These are phyloP conservation scores for Aplosporella prunicola DNA, from an alignment of 2,329 filamentous ascomycete species.

Conservation along the genomic window DNA sequence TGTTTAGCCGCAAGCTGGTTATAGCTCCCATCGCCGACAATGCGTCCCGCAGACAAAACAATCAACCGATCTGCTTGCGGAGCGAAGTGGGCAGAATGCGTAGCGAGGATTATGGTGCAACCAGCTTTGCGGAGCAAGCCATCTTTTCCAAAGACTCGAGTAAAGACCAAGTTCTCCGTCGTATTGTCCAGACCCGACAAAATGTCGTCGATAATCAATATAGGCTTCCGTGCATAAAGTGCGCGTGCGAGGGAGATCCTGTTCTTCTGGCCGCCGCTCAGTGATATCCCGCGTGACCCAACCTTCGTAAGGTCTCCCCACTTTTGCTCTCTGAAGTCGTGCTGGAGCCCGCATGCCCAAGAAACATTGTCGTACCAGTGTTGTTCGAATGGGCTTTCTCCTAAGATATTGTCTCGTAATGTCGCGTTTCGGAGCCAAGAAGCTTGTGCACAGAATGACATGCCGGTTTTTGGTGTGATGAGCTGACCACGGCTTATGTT, in stretches of 20 bases:
- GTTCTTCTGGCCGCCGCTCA: slow-evolving; percentile 46
- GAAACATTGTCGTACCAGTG: slow-evolving; percentile 29
- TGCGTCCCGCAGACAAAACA: slow-evolving; percentile 4
- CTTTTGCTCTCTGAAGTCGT: slow-evolving; percentile 25
- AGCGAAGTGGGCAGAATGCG: slow-evolving; percentile 9
- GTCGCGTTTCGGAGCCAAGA: slow-evolving; percentile 30
- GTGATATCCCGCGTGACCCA: slow-evolving; percentile 42
- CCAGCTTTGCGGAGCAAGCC: slow-evolving; percentile 32
- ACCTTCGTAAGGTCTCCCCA: slow-evolving; percentile 36
- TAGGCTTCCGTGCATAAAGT: slow-evolving; percentile 39
- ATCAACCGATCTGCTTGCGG: slow-evolving; percentile 9
- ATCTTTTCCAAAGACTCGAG: slow-evolving; percentile 36
- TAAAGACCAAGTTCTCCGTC: slow-evolving; percentile 41
- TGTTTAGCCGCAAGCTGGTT: background rate
- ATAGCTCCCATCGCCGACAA: slow-evolving; percentile 1
- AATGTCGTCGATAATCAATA: slow-evolving; percentile 43
- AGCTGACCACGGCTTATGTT: slow-evolving; percentile 13
- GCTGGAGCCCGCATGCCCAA: slow-evolving; percentile 24
- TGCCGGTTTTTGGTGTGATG: slow-evolving; percentile 11
- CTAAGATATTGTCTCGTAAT: slow-evolving; percentile 29
- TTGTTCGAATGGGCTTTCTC: slow-evolving; percentile 25
- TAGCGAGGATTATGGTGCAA: slow-evolving; percentile 13
- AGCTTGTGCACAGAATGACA: slow-evolving; percentile 30
- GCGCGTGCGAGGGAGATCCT: slow-evolving; percentile 46
- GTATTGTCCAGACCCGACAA: slow-evolving; percentile 43